These are phyloP conservation scores for Thuja plicata DNA, from an alignment of 83 land plant genomes.

Conservation along the genomic window DNA sequence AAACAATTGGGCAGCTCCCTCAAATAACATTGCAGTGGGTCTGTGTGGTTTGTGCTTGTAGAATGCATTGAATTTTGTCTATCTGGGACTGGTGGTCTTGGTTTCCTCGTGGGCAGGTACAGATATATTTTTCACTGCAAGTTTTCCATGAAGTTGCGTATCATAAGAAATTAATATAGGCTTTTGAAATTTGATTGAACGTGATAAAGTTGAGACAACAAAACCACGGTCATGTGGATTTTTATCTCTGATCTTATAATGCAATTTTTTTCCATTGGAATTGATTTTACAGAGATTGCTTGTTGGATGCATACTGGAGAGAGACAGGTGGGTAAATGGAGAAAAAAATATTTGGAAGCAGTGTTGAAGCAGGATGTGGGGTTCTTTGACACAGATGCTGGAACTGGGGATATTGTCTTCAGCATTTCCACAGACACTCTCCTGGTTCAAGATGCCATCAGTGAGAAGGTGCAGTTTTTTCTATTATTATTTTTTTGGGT, in stretches of 20 bases:
- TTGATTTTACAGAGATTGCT: constrained; percentile 62
- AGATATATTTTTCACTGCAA: not conserved
- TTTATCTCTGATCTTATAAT: not conserved
- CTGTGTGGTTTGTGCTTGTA: constrained; percentile 28
- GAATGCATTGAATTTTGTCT: constrained; percentile 86
- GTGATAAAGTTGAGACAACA: not conserved
- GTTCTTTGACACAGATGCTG: constrained; percentile 87
- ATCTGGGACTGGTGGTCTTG: constrained; percentile 79
- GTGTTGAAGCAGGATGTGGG: constrained; percentile 86
- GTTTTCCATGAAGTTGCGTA: not conserved
- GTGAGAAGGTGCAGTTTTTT: constrained; percentile 73
- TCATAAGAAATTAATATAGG: not conserved
- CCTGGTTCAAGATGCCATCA: constrained; percentile 91
- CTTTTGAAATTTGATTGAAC: not conserved
- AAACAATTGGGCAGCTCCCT: constrained; percentile 1
- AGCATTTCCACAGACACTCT: constrained; percentile 83
- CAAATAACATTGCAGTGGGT: not conserved
- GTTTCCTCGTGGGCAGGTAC: constrained; percentile 81
- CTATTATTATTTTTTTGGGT: not conserved
- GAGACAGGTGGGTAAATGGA: constrained; percentile 60
- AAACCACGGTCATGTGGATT: not conserved
- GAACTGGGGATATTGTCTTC: constrained; percentile 79
- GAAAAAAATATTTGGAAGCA: constrained; percentile 74
- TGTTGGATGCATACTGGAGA: constrained; percentile 98
- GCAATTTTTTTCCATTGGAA: not conserved